Conservation (phyloP, 805 yeast species). For the Nakazawaea sp. region DNA sequence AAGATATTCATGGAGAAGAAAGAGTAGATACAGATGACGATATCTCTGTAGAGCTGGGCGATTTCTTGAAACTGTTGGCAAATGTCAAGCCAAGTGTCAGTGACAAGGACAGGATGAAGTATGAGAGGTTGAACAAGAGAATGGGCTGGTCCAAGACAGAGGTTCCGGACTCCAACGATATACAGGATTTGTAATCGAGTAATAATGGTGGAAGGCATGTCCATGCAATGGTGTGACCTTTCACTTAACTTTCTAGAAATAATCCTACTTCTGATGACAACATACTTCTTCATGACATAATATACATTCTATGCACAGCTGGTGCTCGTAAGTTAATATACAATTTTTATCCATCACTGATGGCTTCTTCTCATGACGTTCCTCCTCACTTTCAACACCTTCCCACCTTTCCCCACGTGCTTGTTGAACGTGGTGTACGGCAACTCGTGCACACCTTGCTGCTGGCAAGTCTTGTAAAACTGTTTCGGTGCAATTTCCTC, state of each 20-base stretch:
- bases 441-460: constrained; percentile 13
- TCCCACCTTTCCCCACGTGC: constrained; percentile 35
- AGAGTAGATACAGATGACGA: constrained; percentile 21
- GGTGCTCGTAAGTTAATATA: too few relatives aligned
- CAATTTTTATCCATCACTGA: not conserved
- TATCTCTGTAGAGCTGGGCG: constrained; percentile 53
- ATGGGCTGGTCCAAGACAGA: constrained; percentile 60
- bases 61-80: constrained; percentile 65
- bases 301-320: too few relatives aligned
- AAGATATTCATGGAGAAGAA: constrained; percentile 30
- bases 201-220: too few relatives aligned
- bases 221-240: too few relatives aligned
- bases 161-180: constrained; percentile 5
- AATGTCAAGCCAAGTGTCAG: constrained; percentile 87
- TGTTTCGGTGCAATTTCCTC: constrained; percentile 27
- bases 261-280: too few relatives aligned
- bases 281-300: too few relatives aligned
- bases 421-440: constrained; percentile 35
- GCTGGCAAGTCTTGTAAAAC: constrained; percentile 9
- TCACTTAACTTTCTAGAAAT: too few relatives aligned
- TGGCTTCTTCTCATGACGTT: constrained; percentile 32
- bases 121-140: constrained; percentile 64
- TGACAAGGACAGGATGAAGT: constrained; percentile 72
- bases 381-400: constrained; percentile 40
- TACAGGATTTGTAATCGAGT: not conserved